A percentile compares a stretch with the other conserved stretches of the same genome.
Evolutionary conservation across 495 filamentous ascomycete species (phyloP).

Genomic region (Sordaria brevicollis): DNA sequence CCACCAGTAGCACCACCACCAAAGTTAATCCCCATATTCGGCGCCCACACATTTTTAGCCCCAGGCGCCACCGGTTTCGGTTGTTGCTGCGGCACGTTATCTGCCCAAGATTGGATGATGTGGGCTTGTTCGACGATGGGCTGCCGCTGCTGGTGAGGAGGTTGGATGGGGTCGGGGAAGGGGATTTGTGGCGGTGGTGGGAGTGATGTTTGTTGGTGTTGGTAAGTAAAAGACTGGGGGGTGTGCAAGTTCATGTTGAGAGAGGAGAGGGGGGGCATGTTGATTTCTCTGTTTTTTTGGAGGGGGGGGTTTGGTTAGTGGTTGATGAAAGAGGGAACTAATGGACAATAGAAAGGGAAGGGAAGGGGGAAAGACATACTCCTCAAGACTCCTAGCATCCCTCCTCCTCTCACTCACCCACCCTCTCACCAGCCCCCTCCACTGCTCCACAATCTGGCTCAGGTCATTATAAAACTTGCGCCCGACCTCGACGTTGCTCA

Average conservation of each 20-base stretch:
- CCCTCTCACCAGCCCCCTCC: constrained; percentile 61
- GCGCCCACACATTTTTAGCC: constrained; percentile 72
- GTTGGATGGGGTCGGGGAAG: constrained; percentile 6
- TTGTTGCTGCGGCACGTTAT: constrained; percentile 43
- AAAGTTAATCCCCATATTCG: constrained; percentile 72
- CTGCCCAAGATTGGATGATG: constrained; percentile 40
- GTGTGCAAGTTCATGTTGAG: constrained; percentile 29
- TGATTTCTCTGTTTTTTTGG: constrained; percentile 37
- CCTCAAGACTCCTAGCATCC: constrained; percentile 71
- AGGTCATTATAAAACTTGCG: constrained; percentile 97
- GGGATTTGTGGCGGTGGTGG: constrained; percentile 2
- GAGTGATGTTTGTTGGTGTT: constrained; percentile 3
- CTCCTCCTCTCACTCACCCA: constrained; percentile 72
- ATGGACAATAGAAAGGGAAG: neutral
- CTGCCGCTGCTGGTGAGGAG: constrained; percentile 20
- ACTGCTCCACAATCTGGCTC: constrained; percentile 65
- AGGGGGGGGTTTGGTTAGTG: neutral
- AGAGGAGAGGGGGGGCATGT: constrained; percentile 38
- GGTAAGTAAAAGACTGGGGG: neutral
- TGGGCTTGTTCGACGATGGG: constrained; percentile 30
- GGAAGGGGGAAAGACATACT: constrained; percentile 30
- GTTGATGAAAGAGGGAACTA: neutral
- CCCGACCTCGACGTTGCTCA: constrained; percentile 78
- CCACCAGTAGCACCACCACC: constrained; percentile 8
- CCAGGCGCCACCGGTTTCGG: constrained; percentile 38